Percentiles rank a stretch among this genome's conserved stretches.
Evolutionary conservation across 257 asterid genomes (phyloP).

Genomic region (Eustoma russellianum): DNA sequence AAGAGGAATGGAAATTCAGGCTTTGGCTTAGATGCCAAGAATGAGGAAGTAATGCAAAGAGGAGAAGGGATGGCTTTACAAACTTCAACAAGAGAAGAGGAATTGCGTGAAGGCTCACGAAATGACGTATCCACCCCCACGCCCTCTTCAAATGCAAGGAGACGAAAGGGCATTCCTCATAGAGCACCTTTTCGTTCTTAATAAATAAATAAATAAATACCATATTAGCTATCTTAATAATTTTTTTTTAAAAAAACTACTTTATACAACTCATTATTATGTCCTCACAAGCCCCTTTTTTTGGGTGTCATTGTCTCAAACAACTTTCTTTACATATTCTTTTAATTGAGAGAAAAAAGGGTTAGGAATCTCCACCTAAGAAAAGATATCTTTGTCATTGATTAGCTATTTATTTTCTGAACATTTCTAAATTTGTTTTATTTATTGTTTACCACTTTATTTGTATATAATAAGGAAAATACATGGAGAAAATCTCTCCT

Average conservation of each 20-base stretch:
- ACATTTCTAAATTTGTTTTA: too few species aligned
- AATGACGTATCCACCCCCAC: conserved; percentile 87
- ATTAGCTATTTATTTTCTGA: too few species aligned
- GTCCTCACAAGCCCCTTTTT: conserved; percentile 9
- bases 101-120: conserved; percentile 73
- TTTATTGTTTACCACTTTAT: too few species aligned
- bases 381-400: background rate
- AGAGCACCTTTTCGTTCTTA: conserved; percentile 87
- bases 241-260: conserved; percentile 1
- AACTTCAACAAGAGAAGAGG: conserved; percentile 21
- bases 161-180: conserved; percentile 96
- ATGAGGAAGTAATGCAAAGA: conserved; percentile 38
- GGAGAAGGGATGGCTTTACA: conserved; percentile 30
- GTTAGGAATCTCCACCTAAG: background rate
- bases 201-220: background rate
- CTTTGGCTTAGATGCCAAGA: conserved; percentile 42
- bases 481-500: too few species aligned
- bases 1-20: conserved; percentile 71
- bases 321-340: background rate
- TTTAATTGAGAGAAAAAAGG: background rate
- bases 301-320: conserved; percentile 32
- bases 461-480: too few species aligned
- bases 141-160: conserved; percentile 70
- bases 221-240: background rate
- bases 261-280: conserved; percentile 48